phyloP scores from a whole-genome alignment of 2,329 filamentous ascomycete genomes.

The Xylaria digitata region DNA sequence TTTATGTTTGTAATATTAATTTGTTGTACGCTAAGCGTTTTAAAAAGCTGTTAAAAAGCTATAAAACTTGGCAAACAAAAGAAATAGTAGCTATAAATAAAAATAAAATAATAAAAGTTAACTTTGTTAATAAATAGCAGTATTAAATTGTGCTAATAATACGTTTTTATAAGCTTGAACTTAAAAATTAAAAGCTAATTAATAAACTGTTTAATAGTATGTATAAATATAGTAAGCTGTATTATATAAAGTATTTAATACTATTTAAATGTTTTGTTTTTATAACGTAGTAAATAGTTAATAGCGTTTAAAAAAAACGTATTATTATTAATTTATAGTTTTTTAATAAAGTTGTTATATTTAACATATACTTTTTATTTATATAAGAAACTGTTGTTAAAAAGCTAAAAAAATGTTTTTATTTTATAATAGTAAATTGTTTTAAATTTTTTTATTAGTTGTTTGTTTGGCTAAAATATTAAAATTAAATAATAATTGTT shows the following conservation, averaged over 20 bases:
- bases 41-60: background rate
- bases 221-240: background rate
- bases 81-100: constrained; percentile 5
- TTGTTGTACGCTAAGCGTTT: background rate
- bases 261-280: constrained; percentile 6
- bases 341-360: too few relatives aligned
- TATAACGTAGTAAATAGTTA: background rate
- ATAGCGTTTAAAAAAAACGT: background rate
- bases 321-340: background rate
- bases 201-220: background rate
- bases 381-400: constrained; percentile 6
- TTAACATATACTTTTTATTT: background rate
- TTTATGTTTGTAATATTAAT: background rate
- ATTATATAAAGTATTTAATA: background rate
- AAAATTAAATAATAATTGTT: constrained; percentile 8
- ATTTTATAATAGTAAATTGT: background rate
- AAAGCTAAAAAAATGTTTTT: background rate
- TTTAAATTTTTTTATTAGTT: constrained; percentile 6
- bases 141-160: background rate
- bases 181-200: constrained; percentile 9
- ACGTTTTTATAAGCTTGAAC: background rate
- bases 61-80: background rate
- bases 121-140: background rate
- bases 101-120: background rate
- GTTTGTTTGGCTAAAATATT: background rate